Evolutionary conservation across 768 basidiomycete species (phyloP), one percentile per base, ranked within the genome.

Genomic region (Pleurotus sapidus): DNA sequence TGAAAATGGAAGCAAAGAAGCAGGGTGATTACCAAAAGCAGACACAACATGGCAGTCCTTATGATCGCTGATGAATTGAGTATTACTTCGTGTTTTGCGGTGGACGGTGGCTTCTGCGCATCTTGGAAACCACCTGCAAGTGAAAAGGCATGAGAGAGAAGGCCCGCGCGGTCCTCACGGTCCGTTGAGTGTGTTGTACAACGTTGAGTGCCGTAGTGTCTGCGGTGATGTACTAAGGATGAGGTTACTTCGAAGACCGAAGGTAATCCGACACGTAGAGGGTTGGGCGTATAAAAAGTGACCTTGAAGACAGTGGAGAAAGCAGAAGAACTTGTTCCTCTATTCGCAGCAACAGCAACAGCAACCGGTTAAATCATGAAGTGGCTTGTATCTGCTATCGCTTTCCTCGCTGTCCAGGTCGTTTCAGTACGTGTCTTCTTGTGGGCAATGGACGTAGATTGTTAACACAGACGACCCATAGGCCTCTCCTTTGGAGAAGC

Each of bases 321-420:
- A 37, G 34, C 30, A 46, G 43, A 25, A 55, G 53, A 57, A 50
- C 20, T 56, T 51, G 43, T 55, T 38, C 30, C 37, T 30, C 17
- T 43, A 37, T 20, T 12, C 34, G 51, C 46, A 56, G 30, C 39
- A 56, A 42, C 42, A 40, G 15, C 55, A 46, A 38, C 45, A 38
- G 4, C n/a, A n/a, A n/a, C n/a, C n/a, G n/a, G 25, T 46, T 51
- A 51, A 49, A 46, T 23, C 49, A 74, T 74, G 73, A 70, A 72
- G 71, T 72, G 68, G 68, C 59, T 70, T 50, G 45, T 66, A 49
- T 70, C 69, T 57, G 39, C 70, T 59, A 38, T 74, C 60, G 69
- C 69, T 57, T 65, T 73, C 53, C 58, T 68, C 38, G 68, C 67
- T 30, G 55, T 71, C 60, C 70, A 69, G 49, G 61, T 67, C 46